Evolutionary conservation across 2,329 filamentous ascomycete genomes (phyloP).

Genomic region (Dichotomopilus funicola): DNA sequence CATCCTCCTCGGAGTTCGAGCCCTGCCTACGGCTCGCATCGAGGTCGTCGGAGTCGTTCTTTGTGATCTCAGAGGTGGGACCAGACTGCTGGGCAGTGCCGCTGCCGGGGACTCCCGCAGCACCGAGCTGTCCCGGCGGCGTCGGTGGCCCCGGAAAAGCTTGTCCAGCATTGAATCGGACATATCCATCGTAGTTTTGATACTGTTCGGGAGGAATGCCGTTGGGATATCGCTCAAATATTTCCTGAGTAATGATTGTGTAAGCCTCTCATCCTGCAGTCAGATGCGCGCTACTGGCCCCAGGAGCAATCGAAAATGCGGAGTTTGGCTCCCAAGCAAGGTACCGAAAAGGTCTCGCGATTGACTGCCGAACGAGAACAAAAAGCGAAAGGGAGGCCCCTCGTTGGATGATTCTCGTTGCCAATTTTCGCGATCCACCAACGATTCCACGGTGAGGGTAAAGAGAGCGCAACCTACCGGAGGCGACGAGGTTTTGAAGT

Average conservation of each 20-base stretch:
- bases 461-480: conserved; percentile 39
- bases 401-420: background rate
- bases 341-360: background rate
- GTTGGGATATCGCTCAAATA: conserved; percentile 40
- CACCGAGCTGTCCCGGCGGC: conserved; percentile 39
- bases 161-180: conserved; percentile 36
- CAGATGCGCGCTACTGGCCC: conserved; percentile 25
- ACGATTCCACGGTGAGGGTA: background rate
- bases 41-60: conserved; percentile 33
- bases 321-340: conserved; percentile 12
- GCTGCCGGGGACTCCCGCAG: conserved; percentile 24
- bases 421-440: background rate
- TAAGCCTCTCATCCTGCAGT: conserved; percentile 24
- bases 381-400: background rate
- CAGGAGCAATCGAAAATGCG: conserved; percentile 16
- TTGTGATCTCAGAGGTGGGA: conserved; percentile 30
- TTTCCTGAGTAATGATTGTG: conserved; percentile 40
- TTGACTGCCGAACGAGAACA: conserved; percentile 8
- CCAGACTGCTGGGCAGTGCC: conserved; percentile 19
- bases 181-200: conserved; percentile 40
- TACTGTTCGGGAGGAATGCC: conserved; percentile 37
- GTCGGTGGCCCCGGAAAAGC: conserved; percentile 45
- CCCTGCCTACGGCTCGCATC: conserved; percentile 30
- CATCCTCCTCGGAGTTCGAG: conserved; percentile 51
- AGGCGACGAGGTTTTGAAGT: conserved; percentile 49